Evolutionary conservation across 371 early-diverging fungal species (phyloP).

Genomic region (Mucor circinelloides): DNA sequence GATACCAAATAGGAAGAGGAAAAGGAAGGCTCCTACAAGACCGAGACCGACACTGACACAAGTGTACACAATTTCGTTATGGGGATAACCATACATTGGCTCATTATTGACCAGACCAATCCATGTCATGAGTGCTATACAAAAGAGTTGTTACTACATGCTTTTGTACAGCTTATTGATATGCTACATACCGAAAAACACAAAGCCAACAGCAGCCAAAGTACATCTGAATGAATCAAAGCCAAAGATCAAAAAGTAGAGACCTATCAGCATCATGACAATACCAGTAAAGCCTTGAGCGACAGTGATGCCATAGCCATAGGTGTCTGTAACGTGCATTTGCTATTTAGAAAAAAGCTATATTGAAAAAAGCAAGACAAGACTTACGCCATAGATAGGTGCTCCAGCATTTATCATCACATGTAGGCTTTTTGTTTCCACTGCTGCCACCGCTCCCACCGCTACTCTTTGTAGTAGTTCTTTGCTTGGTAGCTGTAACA

Average conservation of each 20-base stretch:
- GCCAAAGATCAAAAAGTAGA: conserved; percentile 39
- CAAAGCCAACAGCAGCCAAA: conserved; percentile 38
- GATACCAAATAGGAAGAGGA: conserved; percentile 29
- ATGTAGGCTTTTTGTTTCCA: neutral
- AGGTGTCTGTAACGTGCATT: conserved; percentile 26
- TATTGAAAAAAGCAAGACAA: neutral
- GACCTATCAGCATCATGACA: conserved; percentile 31
- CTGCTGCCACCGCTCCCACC: conserved; percentile 1
- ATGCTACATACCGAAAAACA: conserved; percentile 35
- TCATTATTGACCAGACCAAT: conserved; percentile 47
- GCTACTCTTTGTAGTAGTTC: conserved; percentile 8
- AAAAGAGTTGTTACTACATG: neutral
- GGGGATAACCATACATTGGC: conserved; percentile 32
- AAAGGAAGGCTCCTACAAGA: conserved; percentile 32
- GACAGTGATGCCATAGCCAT: conserved; percentile 34
- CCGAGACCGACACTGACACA: conserved; percentile 31
- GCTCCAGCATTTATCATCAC: conserved; percentile 36
- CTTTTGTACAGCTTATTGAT: neutral
- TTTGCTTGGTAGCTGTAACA: conserved; percentile 16
- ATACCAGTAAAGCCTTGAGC: conserved; percentile 41
- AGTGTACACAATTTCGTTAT: conserved; percentile 31
- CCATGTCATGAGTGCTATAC: conserved; percentile 38
- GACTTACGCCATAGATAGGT: conserved; percentile 32
- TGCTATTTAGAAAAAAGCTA: neutral
- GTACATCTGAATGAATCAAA: conserved; percentile 36